These are phyloP conservation scores for Colletotrichum theobromicola DNA, from an alignment of 2,329 filamentous ascomycete genomes.

Conservation along the genomic window DNA sequence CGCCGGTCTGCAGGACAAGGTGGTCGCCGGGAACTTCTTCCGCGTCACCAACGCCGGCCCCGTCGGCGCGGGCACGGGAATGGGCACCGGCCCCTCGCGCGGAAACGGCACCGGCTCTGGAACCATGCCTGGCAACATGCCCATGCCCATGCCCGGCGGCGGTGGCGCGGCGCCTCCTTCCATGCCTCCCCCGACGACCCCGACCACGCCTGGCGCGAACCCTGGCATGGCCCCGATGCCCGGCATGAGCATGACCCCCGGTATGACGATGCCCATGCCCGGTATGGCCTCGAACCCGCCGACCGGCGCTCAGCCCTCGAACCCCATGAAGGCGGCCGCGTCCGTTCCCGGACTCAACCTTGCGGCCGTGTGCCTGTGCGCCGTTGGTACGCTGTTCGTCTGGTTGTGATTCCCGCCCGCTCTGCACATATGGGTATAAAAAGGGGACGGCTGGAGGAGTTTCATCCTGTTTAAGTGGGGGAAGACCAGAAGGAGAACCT, in stretches of 20 bases:
- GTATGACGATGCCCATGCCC: constrained; percentile 15
- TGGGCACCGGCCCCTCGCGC: not conserved
- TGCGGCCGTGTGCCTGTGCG: not conserved
- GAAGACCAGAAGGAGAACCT: not conserved
- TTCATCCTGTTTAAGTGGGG: not conserved
- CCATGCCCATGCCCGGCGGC: not conserved
- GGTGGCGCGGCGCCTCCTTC: not conserved
- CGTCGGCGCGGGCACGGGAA: constrained; percentile 13
- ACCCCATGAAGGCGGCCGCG: not conserved
- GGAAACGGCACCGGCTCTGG: not conserved
- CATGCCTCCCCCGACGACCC: not conserved
- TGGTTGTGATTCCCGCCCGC: not conserved
- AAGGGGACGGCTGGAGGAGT: not conserved
- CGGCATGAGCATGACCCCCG: constrained; percentile 11
- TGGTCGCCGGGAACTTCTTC: constrained; percentile 43
- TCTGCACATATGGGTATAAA: not conserved
- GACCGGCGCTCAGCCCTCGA: constrained; percentile 4
- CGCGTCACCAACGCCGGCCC: constrained; percentile 40
- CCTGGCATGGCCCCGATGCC: constrained; percentile 4
- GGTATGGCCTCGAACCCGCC: not conserved
- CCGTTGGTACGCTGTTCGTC: not conserved
- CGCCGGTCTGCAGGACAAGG: constrained; percentile 33
- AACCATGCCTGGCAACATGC: not conserved
- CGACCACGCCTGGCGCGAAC: constrained; percentile 2
- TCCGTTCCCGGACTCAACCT: not conserved